Evolutionary conservation across 768 basidiomycete genomes (phyloP).

Genomic region (Kwoniella botswanensis): DNA sequence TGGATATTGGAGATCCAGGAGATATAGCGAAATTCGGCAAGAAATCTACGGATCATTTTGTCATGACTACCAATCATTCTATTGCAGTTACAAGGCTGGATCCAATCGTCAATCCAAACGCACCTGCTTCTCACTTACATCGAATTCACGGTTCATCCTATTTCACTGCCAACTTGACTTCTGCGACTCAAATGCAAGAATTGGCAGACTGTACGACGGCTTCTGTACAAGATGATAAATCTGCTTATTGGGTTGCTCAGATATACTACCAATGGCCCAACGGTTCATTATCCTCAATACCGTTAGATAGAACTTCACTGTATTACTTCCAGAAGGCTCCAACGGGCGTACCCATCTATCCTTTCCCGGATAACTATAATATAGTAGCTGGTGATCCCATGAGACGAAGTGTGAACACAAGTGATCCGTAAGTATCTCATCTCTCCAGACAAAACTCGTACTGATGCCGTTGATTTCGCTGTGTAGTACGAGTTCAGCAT

Average conservation of each 20-base stretch:
- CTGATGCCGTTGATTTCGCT: not conserved
- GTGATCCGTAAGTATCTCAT: slow-evolving; percentile 25
- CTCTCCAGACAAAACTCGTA: not conserved
- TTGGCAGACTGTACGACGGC: slow-evolving; percentile 33
- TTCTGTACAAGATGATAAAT: slow-evolving; percentile 36
- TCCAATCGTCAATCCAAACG: slow-evolving; percentile 36
- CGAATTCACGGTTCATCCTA: slow-evolving; percentile 33
- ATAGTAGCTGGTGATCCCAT: slow-evolving; percentile 35
- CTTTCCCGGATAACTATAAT: slow-evolving; percentile 41
- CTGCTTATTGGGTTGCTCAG: slow-evolving; percentile 34
- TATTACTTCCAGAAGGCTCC: slow-evolving; percentile 40
- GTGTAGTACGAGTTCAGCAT: not conserved
- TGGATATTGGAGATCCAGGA: slow-evolving; percentile 29
- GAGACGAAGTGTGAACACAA: slow-evolving; percentile 23
- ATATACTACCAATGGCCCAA: slow-evolving; percentile 33
- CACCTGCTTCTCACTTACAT: slow-evolving; percentile 29
- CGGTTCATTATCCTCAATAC: slow-evolving; percentile 17
- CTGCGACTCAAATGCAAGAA: slow-evolving; percentile 27
- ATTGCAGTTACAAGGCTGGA: slow-evolving; percentile 37
- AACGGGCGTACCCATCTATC: slow-evolving; percentile 31
- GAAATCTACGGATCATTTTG: slow-evolving; percentile 38
- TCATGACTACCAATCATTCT: slow-evolving; percentile 31
- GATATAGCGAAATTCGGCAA: slow-evolving; percentile 30
- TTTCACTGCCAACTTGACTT: slow-evolving; percentile 31
- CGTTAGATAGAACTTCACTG: slow-evolving; percentile 24